Evolutionary conservation across 331 rosid species (phyloP).

Genomic region (Cydonia oblonga): DNA sequence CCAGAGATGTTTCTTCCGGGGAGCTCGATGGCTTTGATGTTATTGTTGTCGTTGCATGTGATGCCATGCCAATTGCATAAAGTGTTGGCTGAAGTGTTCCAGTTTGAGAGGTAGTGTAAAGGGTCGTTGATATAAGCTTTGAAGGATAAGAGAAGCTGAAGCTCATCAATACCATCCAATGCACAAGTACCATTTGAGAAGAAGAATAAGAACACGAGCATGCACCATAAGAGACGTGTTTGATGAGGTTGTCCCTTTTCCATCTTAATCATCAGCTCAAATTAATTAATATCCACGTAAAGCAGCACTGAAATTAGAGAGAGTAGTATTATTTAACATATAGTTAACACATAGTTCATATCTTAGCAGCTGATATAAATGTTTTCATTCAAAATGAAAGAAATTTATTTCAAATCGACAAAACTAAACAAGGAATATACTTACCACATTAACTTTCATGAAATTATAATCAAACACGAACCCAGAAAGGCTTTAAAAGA

Average conservation of each 20-base stretch:
- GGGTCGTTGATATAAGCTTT: slow-evolving; percentile 60
- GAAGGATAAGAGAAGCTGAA: slow-evolving; percentile 58
- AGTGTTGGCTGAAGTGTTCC: slow-evolving; percentile 31
- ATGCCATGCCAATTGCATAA: slow-evolving; percentile 64
- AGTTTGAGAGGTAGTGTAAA: slow-evolving; percentile 49
- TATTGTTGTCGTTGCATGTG: slow-evolving; percentile 37
- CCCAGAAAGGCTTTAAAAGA: no score
- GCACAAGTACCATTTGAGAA: slow-evolving; percentile 14
- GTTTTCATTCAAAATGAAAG: neutral
- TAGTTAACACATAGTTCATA: no score
- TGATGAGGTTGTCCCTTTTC: slow-evolving; percentile 22
- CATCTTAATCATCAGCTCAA: slow-evolving; percentile 25
- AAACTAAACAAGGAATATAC: no score
- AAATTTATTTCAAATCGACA: no score
- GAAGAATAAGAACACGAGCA: slow-evolving; percentile 18
- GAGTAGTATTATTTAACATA: neutral
- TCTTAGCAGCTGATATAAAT: no score
- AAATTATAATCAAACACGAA: no score
- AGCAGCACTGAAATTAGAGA: neutral
- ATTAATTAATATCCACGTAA: neutral
- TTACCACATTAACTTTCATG: no score
- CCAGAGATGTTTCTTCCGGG: slow-evolving; percentile 61
- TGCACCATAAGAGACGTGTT: slow-evolving; percentile 1
- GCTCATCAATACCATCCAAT: slow-evolving; percentile 22
- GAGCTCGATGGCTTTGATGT: slow-evolving; percentile 36